Evolutionary conservation across 2,329 filamentous ascomycete species (phyloP).

Genomic region (Zasmidium citrigriseum): DNA sequence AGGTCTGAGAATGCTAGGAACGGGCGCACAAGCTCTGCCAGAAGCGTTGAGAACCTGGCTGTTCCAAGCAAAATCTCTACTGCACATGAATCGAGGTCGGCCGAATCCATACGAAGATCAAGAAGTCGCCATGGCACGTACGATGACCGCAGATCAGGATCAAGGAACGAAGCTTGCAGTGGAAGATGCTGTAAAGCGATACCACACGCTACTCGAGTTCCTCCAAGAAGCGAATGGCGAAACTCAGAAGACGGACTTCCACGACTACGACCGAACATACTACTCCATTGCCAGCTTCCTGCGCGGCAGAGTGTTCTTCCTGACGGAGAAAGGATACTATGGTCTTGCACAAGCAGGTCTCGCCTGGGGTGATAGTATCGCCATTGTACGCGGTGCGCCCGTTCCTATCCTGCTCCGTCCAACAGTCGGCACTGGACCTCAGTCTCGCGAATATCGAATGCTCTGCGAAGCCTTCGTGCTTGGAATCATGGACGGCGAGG

Average conservation of each 20-base stretch:
- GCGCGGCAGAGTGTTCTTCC: constrained; percentile 21
- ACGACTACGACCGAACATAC: constrained; percentile 11
- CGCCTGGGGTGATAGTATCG: constrained; percentile 18
- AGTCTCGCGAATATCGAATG: constrained; percentile 10
- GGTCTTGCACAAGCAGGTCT: constrained; percentile 19
- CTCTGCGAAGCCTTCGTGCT: constrained; percentile 19
- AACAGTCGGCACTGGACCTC: constrained; percentile 6
- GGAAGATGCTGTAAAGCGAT: constrained; percentile 15
- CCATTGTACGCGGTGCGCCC: constrained; percentile 13
- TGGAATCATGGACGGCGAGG: constrained; percentile 20
- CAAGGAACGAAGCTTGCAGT: constrained; percentile 9
- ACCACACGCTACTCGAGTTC: constrained; percentile 17
- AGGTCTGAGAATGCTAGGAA: constrained; percentile 7
- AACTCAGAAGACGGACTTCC: not conserved
- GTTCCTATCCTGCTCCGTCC: constrained; percentile 19
- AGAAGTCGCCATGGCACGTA: constrained; percentile 17
- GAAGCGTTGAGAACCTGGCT: constrained; percentile 17
- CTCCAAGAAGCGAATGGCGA: constrained; percentile 8
- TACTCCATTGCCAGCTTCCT: constrained; percentile 16
- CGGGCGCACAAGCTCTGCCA: constrained; percentile 10
- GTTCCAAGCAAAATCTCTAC: constrained; percentile 14
- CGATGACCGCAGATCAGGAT: constrained; percentile 20
- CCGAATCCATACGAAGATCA: constrained; percentile 15
- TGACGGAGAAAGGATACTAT: constrained; percentile 19
- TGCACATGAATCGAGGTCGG: constrained; percentile 16